These are phyloP conservation scores for Scorias spongiosa DNA, from an alignment of 2,329 filamentous ascomycete species.

Conservation along the genomic window DNA sequence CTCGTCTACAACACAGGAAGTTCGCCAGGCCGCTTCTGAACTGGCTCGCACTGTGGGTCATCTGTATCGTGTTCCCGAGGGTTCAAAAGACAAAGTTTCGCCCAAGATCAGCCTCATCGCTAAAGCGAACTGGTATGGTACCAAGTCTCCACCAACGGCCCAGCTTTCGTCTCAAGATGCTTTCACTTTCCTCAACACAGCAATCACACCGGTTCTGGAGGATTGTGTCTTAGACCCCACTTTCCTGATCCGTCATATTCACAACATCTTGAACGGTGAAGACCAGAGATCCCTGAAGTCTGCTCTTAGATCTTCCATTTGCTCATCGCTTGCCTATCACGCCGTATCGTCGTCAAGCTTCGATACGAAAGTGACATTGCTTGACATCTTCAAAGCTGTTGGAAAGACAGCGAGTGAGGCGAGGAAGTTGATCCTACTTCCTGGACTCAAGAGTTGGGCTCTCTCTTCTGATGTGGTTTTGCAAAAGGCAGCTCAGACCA, in stretches of 20 bases:
- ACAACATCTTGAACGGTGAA: slow-evolving; percentile 41
- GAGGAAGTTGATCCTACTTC: slow-evolving; percentile 62
- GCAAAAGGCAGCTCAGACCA: neutral
- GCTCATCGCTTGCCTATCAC: slow-evolving; percentile 62
- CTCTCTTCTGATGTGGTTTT: slow-evolving; percentile 29
- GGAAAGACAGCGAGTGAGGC: slow-evolving; percentile 56
- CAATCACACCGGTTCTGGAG: slow-evolving; percentile 63
- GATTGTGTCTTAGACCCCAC: slow-evolving; percentile 70
- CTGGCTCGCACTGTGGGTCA: slow-evolving; percentile 43
- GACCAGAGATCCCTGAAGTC: slow-evolving; percentile 38
- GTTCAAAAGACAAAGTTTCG: slow-evolving; percentile 17
- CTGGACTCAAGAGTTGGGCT: slow-evolving; percentile 56
- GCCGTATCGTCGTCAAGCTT: slow-evolving; percentile 52
- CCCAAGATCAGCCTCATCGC: slow-evolving; percentile 37
- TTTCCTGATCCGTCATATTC: slow-evolving; percentile 51
- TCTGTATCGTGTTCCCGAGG: slow-evolving; percentile 24
- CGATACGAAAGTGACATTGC: slow-evolving; percentile 52
- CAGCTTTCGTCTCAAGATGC: slow-evolving; percentile 45
- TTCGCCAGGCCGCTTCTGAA: slow-evolving; percentile 46
- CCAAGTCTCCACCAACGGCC: slow-evolving; percentile 32
- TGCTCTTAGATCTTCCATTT: slow-evolving; percentile 46
- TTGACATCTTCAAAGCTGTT: slow-evolving; percentile 59
- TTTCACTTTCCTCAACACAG: slow-evolving; percentile 46
- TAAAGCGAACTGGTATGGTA: slow-evolving; percentile 49
- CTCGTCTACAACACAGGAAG: slow-evolving; percentile 54